Base-by-base conservation (phyloP, 768 basidiomycete species). In the Kwoniella botswanensis region DNA sequence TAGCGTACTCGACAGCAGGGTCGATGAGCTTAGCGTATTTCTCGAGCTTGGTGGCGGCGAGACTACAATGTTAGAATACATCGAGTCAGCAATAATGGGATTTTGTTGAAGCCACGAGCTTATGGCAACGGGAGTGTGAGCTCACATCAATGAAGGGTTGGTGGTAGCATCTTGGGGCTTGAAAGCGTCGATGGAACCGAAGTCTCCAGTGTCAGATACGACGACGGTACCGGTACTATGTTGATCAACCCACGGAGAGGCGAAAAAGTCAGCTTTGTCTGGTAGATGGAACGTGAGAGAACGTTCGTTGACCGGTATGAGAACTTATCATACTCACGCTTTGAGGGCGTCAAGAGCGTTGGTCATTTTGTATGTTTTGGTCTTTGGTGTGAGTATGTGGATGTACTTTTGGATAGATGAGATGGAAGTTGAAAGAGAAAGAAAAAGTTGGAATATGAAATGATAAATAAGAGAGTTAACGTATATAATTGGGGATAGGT, bases 81-180 rank as follows among this genome's bases (percentile, higher is more conserved):
- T 63, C 35, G 46, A 50, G 17, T 61, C 21, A 58, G 57, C 18
- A 46, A 26, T 10, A 7, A 26, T 17, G 22, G 15, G 4, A 13
- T 7, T 58, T 15, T 18, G 9, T 21, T 12, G 55, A 12, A 24
- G 0, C 24, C 7, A n/a, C 7, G 18, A 21, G n/a, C 5, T 4
- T 22, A 22, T n/a, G 22, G 18, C 1, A 15, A 17, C 50, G 24
- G 55, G 3, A 56, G 57, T 59, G 57, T 59, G 57, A 61, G 74
- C 74, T 70, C 41, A 76, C 75, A 82, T 78, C 83, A 94, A 85
- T 43, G 93, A 94, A 18, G 97, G 97, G 87, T 98, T 99, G 74
- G 97, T 99, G 56, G 97, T 98, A 22, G 96, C 96, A 87, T 98
- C 96, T 90, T 94, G 94, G 77, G 96, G 96, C 86, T 97, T 95